A percentile compares a stretch with the other conserved stretches of the same genome.
Conservation (phyloP, 805 yeast species). For the Lachancea kluyveri region DNA sequence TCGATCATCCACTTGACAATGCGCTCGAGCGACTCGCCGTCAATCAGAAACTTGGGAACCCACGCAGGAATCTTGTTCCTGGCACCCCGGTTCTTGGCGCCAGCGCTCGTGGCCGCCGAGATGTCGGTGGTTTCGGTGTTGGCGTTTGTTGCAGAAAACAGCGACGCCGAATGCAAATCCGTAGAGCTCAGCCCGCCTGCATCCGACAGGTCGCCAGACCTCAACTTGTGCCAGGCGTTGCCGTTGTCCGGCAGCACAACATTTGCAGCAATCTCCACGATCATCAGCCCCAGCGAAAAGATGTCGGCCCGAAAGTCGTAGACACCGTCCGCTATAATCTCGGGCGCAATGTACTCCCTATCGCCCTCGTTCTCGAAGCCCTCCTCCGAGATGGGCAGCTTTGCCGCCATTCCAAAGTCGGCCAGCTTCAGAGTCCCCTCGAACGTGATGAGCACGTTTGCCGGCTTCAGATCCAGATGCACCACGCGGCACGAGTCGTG, state of each 20-base stretch:
- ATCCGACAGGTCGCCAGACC: slow-evolving; percentile 93
- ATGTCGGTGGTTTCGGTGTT: slow-evolving; percentile 24
- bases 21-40: slow-evolving; percentile 67
- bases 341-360: slow-evolving; percentile 96
- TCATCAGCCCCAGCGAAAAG: slow-evolving; percentile 87
- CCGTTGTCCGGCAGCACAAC: slow-evolving; percentile 94
- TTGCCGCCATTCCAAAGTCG: slow-evolving; percentile 92
- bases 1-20: slow-evolving; percentile 84
- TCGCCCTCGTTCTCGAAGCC: slow-evolving; percentile 93
- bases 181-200: slow-evolving; percentile 82
- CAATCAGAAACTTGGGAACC: slow-evolving; percentile 82
- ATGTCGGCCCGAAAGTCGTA: slow-evolving; percentile 93
- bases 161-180: slow-evolving; percentile 41
- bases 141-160: slow-evolving; percentile 26
- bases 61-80: slow-evolving; percentile 53
- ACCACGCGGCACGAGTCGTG: slow-evolving; percentile 68
- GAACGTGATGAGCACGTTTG: slow-evolving; percentile 87
- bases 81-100: slow-evolving; percentile 11
- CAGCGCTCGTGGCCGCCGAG: slow-evolving; percentile 18
- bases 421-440: slow-evolving; percentile 93
- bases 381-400: slow-evolving; percentile 55
- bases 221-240: slow-evolving; percentile 88
- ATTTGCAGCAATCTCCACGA: slow-evolving; percentile 94
- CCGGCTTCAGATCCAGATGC: slow-evolving; percentile 92
- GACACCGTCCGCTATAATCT: slow-evolving; percentile 71